phyloP scores from a whole-genome alignment of 2,329 filamentous ascomycete species.

The Hawksworthiomyces lignivorus region DNA sequence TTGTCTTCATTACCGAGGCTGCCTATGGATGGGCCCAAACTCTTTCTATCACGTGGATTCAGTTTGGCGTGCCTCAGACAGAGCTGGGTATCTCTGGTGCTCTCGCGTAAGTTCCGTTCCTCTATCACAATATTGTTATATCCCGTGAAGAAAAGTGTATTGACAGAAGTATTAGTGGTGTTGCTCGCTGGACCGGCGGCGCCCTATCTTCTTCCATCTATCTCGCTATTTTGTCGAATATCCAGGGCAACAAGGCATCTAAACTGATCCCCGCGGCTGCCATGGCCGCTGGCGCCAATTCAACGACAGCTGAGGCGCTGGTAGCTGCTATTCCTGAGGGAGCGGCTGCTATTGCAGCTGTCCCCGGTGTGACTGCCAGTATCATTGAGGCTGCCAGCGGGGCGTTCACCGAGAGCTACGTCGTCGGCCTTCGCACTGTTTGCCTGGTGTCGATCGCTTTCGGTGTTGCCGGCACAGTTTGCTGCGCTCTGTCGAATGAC shows the following conservation, averaged over 20 bases:
- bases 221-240: slow-evolving; percentile 31
- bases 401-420: slow-evolving; percentile 25
- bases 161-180: slow-evolving; percentile 18
- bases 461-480: slow-evolving; percentile 21
- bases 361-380: slow-evolving; percentile 18
- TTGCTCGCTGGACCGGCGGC: slow-evolving; percentile 34
- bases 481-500: slow-evolving; percentile 22
- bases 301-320: not conserved
- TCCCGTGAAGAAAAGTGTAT: too few relatives aligned
- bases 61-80: slow-evolving; percentile 38
- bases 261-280: slow-evolving; percentile 27
- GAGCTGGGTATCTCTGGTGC: slow-evolving; percentile 37
- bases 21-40: slow-evolving; percentile 40
- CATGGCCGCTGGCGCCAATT: slow-evolving; percentile 18
- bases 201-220: slow-evolving; percentile 33
- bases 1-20: slow-evolving; percentile 35
- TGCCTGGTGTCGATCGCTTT: slow-evolving; percentile 21
- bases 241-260: slow-evolving; percentile 22
- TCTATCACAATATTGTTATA: too few relatives aligned
- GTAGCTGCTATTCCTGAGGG: slow-evolving; percentile 1
- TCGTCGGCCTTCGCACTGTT: slow-evolving; percentile 17
- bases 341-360: slow-evolving; percentile 1
- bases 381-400: slow-evolving; percentile 20
- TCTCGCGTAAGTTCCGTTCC: slow-evolving; percentile 18
- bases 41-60: slow-evolving; percentile 37